Evolutionary conservation across 768 basidiomycete species (phyloP).

Genomic region (Panus rudis): DNA sequence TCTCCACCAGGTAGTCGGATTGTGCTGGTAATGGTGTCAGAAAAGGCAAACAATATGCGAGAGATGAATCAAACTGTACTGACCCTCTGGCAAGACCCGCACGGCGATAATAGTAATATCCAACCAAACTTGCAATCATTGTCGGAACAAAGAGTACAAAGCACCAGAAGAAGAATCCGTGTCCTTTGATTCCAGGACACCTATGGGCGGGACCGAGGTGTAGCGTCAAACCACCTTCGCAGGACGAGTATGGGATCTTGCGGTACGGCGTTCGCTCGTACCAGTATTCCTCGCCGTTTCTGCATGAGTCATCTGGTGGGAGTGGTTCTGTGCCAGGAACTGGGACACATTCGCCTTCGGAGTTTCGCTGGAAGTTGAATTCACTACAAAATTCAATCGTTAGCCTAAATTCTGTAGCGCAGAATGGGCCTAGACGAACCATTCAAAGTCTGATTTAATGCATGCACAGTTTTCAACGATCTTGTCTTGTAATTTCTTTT

Average conservation of each 20-base stretch:
- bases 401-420: background rate
- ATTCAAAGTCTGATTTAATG: constrained; percentile 78
- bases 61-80: constrained; percentile 21
- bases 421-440: constrained; percentile 41
- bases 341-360: constrained; percentile 68
- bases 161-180: constrained; percentile 79
- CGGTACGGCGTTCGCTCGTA: constrained; percentile 91
- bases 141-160: constrained; percentile 73
- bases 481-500: constrained; percentile 42
- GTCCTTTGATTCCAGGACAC: constrained; percentile 77
- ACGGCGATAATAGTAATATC: constrained; percentile 74
- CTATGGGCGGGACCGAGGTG: constrained; percentile 69
- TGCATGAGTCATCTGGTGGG: constrained; percentile 55
- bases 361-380: constrained; percentile 80
- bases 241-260: constrained; percentile 83
- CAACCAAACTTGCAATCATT: constrained; percentile 65
- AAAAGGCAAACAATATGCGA: constrained; percentile 9
- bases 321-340: constrained; percentile 62
- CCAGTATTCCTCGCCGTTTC: constrained; percentile 69
- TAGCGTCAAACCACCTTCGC: constrained; percentile 71
- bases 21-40: constrained; percentile 34
- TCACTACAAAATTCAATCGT: constrained; percentile 48
- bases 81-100: constrained; percentile 73
- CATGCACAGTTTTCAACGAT: constrained; percentile 73
- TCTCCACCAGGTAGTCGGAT: constrained; percentile 70